phyloP scores from a whole-genome alignment of 2,329 filamentous ascomycete genomes.

The Fusarium sp. region DNA sequence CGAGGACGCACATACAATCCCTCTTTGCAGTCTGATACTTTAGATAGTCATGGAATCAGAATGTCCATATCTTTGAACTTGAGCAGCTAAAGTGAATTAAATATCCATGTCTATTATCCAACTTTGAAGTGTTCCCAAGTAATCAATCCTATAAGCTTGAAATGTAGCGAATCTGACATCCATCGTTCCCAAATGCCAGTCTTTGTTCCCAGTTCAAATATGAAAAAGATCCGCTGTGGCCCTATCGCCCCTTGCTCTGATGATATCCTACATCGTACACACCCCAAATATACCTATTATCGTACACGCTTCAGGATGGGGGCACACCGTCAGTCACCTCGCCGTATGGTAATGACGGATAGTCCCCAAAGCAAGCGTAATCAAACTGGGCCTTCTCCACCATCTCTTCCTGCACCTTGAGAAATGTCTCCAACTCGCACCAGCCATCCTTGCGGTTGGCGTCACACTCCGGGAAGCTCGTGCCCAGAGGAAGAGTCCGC shows the following conservation, averaged over 20 bases:
- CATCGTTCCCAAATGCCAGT: background rate
- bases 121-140: background rate
- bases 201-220: background rate
- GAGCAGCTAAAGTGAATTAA: background rate
- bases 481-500: slow-evolving; percentile 76
- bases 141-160: background rate
- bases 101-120: background rate
- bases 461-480: slow-evolving; percentile 74
- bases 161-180: background rate
- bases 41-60: slow-evolving; percentile 35
- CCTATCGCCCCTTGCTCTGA: background rate
- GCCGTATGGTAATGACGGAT: slow-evolving; percentile 51
- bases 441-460: slow-evolving; percentile 75
- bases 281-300: background rate
- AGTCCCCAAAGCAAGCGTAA: slow-evolving; percentile 73
- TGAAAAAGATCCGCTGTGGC: background rate
- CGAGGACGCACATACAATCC: slow-evolving; percentile 32
- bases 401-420: slow-evolving; percentile 71
- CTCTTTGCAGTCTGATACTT: slow-evolving; percentile 26
- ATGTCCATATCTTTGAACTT: slow-evolving; percentile 20
- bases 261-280: slow-evolving; percentile 10
- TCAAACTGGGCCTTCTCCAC: slow-evolving; percentile 70
- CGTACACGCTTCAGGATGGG: slow-evolving; percentile 21
- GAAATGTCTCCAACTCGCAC: slow-evolving; percentile 79
- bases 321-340: slow-evolving; percentile 55